Base-by-base conservation (phyloP, 1,139 yeast genomes). In the Zygosaccharomyces pseudobailii region DNA sequence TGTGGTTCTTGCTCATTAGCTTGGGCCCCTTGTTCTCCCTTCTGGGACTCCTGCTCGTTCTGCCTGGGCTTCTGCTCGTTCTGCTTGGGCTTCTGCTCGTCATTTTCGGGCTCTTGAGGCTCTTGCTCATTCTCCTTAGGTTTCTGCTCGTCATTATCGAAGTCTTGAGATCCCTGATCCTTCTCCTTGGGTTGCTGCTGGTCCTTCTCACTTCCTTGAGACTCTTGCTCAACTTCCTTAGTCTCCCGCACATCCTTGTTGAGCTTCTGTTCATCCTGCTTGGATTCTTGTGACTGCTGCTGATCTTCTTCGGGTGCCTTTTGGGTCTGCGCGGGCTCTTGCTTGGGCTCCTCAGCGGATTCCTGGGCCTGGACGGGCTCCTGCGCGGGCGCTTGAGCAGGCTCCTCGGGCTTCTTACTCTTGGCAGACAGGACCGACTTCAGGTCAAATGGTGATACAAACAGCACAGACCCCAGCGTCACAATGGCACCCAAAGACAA, bases 181-280 rank as follows among this genome's bases (percentile, higher is more conserved):
- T 28, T 36, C 9, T 23, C 27, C 34, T 31, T 20, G 19, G 40
- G 27, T 35, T 42, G n/a, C 19, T 38, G 45, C 23, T 34, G 43
- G 9, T 41, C 36, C 7, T 13, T 13, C 33, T 39, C 40, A n/a
- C 31, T 24, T 25, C 40, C 38, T 30, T 37, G 30, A 13, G 42
- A 5, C 31, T 40, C 37, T 13, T 42, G 28, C 2, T 45, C 43
- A 23, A 33, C 44, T 19, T 36, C 45, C 13, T 36, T 40, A 23
- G 32, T 42, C 19, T 36, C 45, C 13, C 31, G n/a, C 19, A 21
- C 40, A 19, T 28, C 23, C 13, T 37, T n/a, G 3, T 43, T 33
- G 10, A 43, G 21, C n/a, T 38, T 33, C 20, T 10, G 31, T 25
- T 23, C n/a, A 24, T 25, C 23, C 19, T 38, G 13, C 20, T 33